Conservation (phyloP, 495 filamentous ascomycete genomes). For the Opeltia flavorubescens region DNA sequence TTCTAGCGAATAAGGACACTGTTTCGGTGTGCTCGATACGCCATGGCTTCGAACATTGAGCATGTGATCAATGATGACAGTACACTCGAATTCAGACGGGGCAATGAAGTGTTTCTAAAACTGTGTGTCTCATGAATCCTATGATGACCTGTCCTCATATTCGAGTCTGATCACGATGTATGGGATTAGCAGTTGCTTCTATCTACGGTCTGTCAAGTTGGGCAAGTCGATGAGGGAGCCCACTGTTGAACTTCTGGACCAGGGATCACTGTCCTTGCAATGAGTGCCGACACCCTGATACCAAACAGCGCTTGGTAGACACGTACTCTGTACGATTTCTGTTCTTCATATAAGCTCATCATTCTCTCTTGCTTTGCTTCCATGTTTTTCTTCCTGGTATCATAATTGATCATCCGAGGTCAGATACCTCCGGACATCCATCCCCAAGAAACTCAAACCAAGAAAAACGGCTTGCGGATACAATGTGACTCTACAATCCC, state of each 20-base stretch:
- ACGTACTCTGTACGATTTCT: slow-evolving; percentile 45
- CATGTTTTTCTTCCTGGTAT: not conserved
- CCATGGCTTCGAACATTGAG: not conserved
- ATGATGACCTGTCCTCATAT: no score
- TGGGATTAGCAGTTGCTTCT: not conserved
- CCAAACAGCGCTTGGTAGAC: slow-evolving; percentile 57
- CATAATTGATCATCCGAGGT: slow-evolving; percentile 9
- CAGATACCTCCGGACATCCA: slow-evolving; percentile 43
- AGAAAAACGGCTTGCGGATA: slow-evolving; percentile 18
- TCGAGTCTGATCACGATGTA: no score
- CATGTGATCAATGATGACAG: not conserved
- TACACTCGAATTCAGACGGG: not conserved
- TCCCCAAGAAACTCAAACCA: slow-evolving; percentile 18
- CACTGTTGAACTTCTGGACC: not conserved
- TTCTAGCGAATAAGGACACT: no score
- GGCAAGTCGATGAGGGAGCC: not conserved
- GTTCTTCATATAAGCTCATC: no score
- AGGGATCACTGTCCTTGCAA: slow-evolving; percentile 76
- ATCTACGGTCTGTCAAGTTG: not conserved
- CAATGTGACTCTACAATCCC: slow-evolving; percentile 6
- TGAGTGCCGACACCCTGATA: slow-evolving; percentile 61
- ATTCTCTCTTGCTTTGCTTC: slow-evolving; percentile 11
- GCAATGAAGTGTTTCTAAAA: not conserved
- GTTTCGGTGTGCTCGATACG: no score
- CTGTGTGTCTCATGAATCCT: no score